A percentile compares a stretch with the other conserved stretches of the same genome.
These are phyloP conservation scores for Rubroshorea leprosula DNA, from an alignment of 345 rosid genomes.

Conservation along the genomic window DNA sequence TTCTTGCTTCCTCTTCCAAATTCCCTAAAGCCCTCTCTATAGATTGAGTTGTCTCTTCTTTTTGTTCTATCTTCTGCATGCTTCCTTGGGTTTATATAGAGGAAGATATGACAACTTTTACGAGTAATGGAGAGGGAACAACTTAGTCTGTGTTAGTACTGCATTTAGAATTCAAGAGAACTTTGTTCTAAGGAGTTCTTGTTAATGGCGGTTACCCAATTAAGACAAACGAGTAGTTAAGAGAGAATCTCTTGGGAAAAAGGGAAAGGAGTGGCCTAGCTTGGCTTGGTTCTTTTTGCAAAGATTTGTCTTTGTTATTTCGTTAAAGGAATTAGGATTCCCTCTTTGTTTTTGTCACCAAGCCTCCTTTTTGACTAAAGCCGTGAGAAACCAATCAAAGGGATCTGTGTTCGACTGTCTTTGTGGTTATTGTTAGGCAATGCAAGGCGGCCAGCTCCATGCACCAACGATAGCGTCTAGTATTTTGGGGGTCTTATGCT, in stretches of 20 bases:
- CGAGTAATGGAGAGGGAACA: not conserved
- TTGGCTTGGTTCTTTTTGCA: not conserved
- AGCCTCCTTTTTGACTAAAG: not conserved
- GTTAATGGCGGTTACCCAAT: not conserved
- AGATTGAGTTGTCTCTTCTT: not conserved
- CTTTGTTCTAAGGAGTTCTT: not conserved
- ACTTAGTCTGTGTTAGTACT: not conserved
- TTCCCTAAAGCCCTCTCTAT: not conserved
- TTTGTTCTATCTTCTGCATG: not conserved
- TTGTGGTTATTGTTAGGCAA: no score
- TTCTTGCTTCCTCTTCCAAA: not conserved
- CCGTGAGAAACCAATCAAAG: not conserved
- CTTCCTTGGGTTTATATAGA: slow-evolving; percentile 2
- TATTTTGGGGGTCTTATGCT: no score
- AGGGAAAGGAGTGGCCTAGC: not conserved
- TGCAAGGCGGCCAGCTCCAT: no score
- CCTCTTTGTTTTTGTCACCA: not conserved
- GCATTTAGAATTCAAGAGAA: not conserved
- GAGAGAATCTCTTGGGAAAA: not conserved
- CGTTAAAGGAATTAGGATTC: no score
- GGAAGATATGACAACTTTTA: not conserved
- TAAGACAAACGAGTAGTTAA: not conserved
- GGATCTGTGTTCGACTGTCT: no score
- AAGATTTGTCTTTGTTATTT: not conserved
- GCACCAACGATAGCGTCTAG: no score